phyloP scores from a whole-genome alignment of 495 filamentous ascomycete species.

The Podospora bellae-mahoneyi region DNA sequence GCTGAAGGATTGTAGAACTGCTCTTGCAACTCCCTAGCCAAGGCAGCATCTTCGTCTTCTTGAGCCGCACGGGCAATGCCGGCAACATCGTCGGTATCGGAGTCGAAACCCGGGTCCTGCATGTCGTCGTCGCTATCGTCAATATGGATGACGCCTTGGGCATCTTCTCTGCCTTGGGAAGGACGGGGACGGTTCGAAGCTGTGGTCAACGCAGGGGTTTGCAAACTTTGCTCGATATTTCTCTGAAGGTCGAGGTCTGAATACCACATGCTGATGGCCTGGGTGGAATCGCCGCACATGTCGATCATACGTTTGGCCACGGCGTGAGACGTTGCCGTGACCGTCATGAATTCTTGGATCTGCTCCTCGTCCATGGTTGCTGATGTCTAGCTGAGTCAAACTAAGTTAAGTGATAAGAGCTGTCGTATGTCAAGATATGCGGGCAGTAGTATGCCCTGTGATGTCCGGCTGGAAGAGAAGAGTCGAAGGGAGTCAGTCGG shows the following conservation, averaged over 20 bases:
- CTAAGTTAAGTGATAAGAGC: too few species aligned
- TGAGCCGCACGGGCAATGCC: constrained; percentile 42
- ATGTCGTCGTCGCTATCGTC: constrained; percentile 65
- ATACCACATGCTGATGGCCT: constrained; percentile 87
- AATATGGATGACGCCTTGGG: constrained; percentile 63
- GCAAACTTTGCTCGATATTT: constrained; percentile 37
- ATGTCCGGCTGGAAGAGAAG: not conserved
- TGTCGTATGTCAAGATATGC: too few species aligned
- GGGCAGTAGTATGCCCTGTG: not conserved
- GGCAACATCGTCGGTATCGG: constrained; percentile 34
- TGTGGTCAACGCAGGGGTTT: constrained; percentile 27
- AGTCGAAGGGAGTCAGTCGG: too few species aligned
- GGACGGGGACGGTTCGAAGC: constrained; percentile 27
- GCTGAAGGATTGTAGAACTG: constrained; percentile 69
- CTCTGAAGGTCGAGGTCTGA: constrained; percentile 68
- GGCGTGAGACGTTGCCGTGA: constrained; percentile 62
- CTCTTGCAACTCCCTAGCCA: constrained; percentile 87
- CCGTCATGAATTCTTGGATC: constrained; percentile 50
- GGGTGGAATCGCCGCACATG: constrained; percentile 75
- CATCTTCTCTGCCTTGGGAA: constrained; percentile 46
- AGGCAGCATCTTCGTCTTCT: constrained; percentile 86
- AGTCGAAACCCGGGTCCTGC: constrained; percentile 49
- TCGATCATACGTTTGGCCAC: constrained; percentile 75
- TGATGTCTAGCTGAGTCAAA: not conserved
- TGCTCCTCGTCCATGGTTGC: not conserved